Percentiles rank a stretch among this genome's conserved stretches.
Conservation (phyloP, 208 protist genomes). For the Naegleria fowleri region DNA sequence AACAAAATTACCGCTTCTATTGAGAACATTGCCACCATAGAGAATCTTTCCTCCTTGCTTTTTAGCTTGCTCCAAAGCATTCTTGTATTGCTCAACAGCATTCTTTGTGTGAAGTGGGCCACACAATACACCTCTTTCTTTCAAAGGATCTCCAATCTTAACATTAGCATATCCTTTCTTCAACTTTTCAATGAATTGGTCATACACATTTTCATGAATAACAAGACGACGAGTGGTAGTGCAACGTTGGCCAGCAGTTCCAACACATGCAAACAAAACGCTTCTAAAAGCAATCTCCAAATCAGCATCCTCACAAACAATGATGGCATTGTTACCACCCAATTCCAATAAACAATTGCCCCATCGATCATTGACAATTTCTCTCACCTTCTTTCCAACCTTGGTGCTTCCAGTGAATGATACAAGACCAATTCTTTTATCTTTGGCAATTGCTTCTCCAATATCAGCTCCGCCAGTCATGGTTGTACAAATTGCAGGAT, state of each 20-base stretch:
- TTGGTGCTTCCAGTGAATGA: constrained; percentile 65
- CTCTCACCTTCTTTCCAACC: constrained; percentile 30
- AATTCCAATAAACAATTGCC: constrained; percentile 58
- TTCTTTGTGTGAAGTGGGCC: constrained; percentile 58
- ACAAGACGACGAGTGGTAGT: constrained; percentile 54
- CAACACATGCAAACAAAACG: constrained; percentile 58
- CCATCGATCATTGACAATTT: constrained; percentile 48
- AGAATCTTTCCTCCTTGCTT: constrained; percentile 54
- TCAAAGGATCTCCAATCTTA: constrained; percentile 54
- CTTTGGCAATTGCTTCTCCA: constrained; percentile 51
- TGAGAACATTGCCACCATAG: constrained; percentile 33
- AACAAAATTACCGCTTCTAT: constrained; percentile 52
- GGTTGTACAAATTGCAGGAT: constrained; percentile 41
- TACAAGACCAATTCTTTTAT: constrained; percentile 52
- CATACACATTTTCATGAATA: constrained; percentile 56
- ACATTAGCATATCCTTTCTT: constrained; percentile 49
- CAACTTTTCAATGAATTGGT: constrained; percentile 47
- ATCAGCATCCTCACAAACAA: constrained; percentile 59
- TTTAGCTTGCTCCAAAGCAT: constrained; percentile 44
- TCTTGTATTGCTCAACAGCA: constrained; percentile 54
- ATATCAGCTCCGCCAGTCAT: constrained; percentile 50
- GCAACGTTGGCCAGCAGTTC: constrained; percentile 64
- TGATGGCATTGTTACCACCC: constrained; percentile 67
- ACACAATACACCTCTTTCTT: constrained; percentile 37
- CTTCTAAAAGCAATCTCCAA: constrained; percentile 51